Conservation (phyloP, 495 filamentous ascomycete species). For the Beverwykella pulmonaria region DNA sequence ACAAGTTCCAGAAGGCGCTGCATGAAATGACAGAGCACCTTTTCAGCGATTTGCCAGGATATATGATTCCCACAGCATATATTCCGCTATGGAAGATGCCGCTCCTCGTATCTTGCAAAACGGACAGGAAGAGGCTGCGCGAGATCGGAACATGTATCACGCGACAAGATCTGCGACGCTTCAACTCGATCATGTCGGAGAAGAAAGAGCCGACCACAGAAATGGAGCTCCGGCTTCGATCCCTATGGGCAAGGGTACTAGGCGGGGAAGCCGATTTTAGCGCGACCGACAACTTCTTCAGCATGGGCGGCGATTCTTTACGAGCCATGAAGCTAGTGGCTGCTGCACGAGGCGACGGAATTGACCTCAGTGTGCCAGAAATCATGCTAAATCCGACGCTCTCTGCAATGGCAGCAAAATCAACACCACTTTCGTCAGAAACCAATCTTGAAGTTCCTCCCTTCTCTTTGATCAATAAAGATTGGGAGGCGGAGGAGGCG, state of each 20-base stretch:
- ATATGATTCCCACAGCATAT: slow-evolving; percentile 66
- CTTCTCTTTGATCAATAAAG: slow-evolving; percentile 29
- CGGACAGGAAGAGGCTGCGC: slow-evolving; percentile 60
- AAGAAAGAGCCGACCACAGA: slow-evolving; percentile 33
- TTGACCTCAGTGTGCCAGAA: slow-evolving; percentile 50
- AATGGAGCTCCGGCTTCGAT: slow-evolving; percentile 27
- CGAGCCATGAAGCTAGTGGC: slow-evolving; percentile 40
- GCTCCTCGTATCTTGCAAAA: slow-evolving; percentile 60
- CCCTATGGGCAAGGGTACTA: slow-evolving; percentile 30
- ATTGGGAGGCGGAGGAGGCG: slow-evolving; percentile 26
- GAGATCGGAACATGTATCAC: slow-evolving; percentile 26
- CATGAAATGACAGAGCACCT: slow-evolving; percentile 30
- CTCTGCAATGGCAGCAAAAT: slow-evolving; percentile 51
- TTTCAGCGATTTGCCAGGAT: slow-evolving; percentile 45
- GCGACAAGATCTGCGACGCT: slow-evolving; percentile 23
- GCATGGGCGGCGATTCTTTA: slow-evolving; percentile 40
- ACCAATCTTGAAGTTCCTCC: slow-evolving; percentile 3
- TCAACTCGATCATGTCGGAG: slow-evolving; percentile 34
- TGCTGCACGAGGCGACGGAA: slow-evolving; percentile 25
- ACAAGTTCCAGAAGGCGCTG: slow-evolving; percentile 9
- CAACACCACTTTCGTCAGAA: neutral
- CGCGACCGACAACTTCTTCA: slow-evolving; percentile 40
- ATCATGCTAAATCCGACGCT: slow-evolving; percentile 56
- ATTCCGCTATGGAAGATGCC: slow-evolving; percentile 62
- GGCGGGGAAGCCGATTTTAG: slow-evolving; percentile 20